Base-by-base conservation (phyloP, 345 rosid genomes). In the Microcos paniculata region DNA sequence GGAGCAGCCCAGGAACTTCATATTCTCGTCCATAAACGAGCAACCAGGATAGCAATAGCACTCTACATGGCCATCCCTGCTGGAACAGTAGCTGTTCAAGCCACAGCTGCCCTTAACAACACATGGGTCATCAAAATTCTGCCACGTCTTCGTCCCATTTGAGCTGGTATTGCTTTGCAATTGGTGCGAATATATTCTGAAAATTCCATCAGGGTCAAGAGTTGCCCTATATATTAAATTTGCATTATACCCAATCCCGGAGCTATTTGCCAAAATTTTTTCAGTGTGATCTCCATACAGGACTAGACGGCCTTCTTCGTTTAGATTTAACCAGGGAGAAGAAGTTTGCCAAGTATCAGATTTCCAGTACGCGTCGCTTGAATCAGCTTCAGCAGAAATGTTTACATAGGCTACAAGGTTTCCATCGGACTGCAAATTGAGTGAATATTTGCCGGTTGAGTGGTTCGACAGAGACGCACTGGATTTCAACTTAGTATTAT, bases 21-120 rank as follows among this genome's bases (percentile, higher is more conserved):
- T 52, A 1, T 21, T 62, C 3, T 79, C 71, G 33, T 79, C 76
- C 3, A 46, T n/a, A 15, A 76, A 73, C 5, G 68, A 33, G 42
- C 65, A 82, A 15, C 76, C 78, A 8, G 76, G 80, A 28, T 77
- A 78, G 71, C 82, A 82, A 33, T 62, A 49, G 71, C 82, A 82
- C 1, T 1, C 16, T 14, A 65, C 48, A 70, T 68, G 62, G 18
- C 48, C 69, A 12, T 48, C 73, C 33, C 16, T 24, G 45, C 52
- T 31, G n/a, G 74, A 35, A 46, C 85, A 82, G 71, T 76, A 78
- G 71, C 82, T 79, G 62, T 82, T 82, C 53, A 71, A 76, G 70
- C 85, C 82, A 38, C 85, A 82, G 10, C 55, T 2, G n/a, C 80
- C 85, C 2, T 62, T 51, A 28, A 30, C 43, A 1, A 62, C 76